Conservation (phyloP, 2,329 filamentous ascomycete species). For the Sarocladium kiliense region DNA sequence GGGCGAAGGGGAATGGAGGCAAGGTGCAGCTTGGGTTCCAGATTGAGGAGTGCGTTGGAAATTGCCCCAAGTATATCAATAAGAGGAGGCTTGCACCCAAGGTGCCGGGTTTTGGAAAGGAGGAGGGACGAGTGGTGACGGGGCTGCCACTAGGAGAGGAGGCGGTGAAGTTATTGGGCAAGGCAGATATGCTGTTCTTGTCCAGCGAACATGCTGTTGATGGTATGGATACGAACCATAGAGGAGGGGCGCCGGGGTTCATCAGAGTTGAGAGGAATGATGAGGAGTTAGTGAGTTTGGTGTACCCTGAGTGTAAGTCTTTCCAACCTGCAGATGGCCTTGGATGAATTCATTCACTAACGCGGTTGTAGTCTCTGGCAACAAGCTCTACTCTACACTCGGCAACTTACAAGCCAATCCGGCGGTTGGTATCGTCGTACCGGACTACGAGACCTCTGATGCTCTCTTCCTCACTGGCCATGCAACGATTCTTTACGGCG, state of each 20-base stretch:
- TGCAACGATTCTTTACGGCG: constrained; percentile 60
- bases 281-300: constrained; percentile 42
- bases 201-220: constrained; percentile 54
- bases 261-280: constrained; percentile 17
- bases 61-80: constrained; percentile 86
- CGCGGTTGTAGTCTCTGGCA: constrained; percentile 56
- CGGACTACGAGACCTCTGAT: constrained; percentile 67
- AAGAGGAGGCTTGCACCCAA: constrained; percentile 55
- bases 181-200: constrained; percentile 74
- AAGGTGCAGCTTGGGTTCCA: constrained; percentile 55
- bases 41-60: constrained; percentile 70
- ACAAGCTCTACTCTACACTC: constrained; percentile 76
- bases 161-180: constrained; percentile 54
- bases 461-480: constrained; percentile 70
- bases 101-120: constrained; percentile 28
- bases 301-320: constrained; percentile 67
- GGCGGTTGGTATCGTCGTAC: constrained; percentile 63
- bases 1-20: constrained; percentile 31
- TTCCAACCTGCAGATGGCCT: neutral
- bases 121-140: constrained; percentile 40
- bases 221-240: constrained; percentile 80
- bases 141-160: constrained; percentile 40
- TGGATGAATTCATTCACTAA: constrained; percentile 15
- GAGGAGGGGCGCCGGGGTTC: constrained; percentile 53
- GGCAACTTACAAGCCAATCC: constrained; percentile 70